These are phyloP conservation scores for Eugenia klotzschiana DNA, from an alignment of 441 rosid species.

Conservation along the genomic window DNA sequence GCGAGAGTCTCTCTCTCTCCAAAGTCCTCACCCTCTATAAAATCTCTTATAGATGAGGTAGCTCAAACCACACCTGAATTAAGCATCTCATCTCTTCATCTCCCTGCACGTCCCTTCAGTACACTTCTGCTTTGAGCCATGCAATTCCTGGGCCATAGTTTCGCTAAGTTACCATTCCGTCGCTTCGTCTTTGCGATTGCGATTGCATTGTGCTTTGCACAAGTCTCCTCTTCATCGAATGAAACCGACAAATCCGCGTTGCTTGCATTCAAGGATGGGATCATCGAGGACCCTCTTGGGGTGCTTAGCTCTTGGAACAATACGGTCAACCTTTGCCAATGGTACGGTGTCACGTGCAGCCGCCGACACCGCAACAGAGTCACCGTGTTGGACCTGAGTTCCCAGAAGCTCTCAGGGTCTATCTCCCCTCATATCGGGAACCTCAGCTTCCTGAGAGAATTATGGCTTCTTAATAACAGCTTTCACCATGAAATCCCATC, in stretches of 20 bases:
- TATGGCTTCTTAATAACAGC: neutral
- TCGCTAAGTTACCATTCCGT: neutral
- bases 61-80: neutral
- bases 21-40: neutral
- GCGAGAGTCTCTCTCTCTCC: neutral
- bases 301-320: neutral
- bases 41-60: neutral
- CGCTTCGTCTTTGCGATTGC: neutral
- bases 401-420: fast-evolving
- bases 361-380: neutral
- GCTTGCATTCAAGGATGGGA: neutral
- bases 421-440: neutral
- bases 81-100: neutral
- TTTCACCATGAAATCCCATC: neutral
- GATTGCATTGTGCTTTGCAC: neutral
- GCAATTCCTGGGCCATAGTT: neutral
- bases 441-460: neutral
- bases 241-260: neutral
- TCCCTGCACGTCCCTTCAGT: neutral
- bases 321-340: neutral
- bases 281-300: neutral
- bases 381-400: fast-evolving
- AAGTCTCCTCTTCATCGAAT: neutral
- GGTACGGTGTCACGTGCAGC: neutral
- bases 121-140: neutral